Conservation (phyloP, 2,329 filamentous ascomycete species). For the Trichoderma semiorbis region DNA sequence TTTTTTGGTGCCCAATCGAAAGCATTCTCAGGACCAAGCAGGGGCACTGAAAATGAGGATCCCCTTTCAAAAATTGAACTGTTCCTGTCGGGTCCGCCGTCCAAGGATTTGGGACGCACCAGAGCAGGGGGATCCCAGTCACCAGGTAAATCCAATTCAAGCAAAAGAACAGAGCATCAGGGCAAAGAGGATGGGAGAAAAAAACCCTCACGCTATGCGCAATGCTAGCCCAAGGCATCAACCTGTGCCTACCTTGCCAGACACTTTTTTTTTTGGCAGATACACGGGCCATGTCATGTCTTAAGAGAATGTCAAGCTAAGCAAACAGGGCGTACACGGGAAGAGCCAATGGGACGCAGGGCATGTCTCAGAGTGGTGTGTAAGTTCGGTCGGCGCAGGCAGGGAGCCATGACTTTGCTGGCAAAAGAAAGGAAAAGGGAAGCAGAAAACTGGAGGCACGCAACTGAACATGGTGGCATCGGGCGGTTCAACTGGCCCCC, state of each 20-base stretch:
- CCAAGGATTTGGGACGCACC: constrained; percentile 9
- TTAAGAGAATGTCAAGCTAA: neutral
- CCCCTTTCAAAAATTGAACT: neutral
- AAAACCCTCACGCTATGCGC: neutral
- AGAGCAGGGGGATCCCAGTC: neutral
- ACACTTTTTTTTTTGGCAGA: neutral
- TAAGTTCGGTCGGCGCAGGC: neutral
- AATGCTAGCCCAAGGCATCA: neutral
- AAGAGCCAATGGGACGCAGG: neutral
- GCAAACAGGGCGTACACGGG: neutral
- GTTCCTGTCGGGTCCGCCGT: constrained; percentile 12
- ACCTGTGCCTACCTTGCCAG: neutral
- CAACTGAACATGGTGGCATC: neutral
- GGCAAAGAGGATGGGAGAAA: neutral
- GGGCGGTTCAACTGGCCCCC: neutral
- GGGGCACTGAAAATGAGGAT: constrained; percentile 1
- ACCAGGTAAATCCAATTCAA: neutral
- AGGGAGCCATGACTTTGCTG: neutral
- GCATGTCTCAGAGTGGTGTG: neutral
- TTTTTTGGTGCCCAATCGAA: neutral
- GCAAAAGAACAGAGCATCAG: neutral
- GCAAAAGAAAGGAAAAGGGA: neutral
- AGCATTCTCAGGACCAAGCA: neutral
- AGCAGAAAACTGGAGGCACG: neutral
- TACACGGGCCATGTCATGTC: neutral